Percentiles rank a stretch among this genome's conserved stretches.
phyloP scores from a whole-genome alignment of 768 basidiomycete species.

The Lentinula aciculospora region DNA sequence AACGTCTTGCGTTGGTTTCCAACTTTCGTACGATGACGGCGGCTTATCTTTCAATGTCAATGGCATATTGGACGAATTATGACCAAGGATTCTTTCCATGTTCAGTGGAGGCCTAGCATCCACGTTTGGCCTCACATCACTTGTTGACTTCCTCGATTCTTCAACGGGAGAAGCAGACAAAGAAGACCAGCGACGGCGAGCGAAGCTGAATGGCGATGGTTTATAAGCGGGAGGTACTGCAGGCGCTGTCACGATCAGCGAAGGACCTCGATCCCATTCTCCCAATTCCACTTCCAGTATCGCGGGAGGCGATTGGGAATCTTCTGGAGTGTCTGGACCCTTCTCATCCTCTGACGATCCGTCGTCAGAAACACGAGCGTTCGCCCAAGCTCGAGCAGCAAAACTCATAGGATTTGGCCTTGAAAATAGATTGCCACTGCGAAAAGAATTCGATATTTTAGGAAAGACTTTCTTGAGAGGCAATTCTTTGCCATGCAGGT shows the following conservation, averaged over 20 bases:
- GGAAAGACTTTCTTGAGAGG: slow-evolving; percentile 34
- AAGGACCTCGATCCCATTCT: slow-evolving; percentile 2
- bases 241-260: slow-evolving; percentile 13
- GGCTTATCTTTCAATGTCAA: background rate
- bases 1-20: background rate
- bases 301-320: slow-evolving; percentile 6
- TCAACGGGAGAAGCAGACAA: slow-evolving; percentile 27
- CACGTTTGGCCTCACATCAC: background rate
- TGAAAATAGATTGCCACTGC: slow-evolving; percentile 42
- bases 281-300: slow-evolving; percentile 3
- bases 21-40: background rate
- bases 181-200: slow-evolving; percentile 55
- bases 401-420: slow-evolving; percentile 59
- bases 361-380: slow-evolving; percentile 28
- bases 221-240: slow-evolving; percentile 39
- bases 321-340: slow-evolving; percentile 8
- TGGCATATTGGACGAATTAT: background rate
- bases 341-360: slow-evolving; percentile 6
- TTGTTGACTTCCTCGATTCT: slow-evolving; percentile 7
- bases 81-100: background rate
- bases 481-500: background rate
- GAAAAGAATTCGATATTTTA: slow-evolving; percentile 32
- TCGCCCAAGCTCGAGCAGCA: slow-evolving; percentile 53
- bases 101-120: background rate
- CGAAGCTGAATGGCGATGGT: slow-evolving; percentile 60